Conservation (phyloP, 495 filamentous ascomycete species). For the Lophiotrema nucula region DNA sequence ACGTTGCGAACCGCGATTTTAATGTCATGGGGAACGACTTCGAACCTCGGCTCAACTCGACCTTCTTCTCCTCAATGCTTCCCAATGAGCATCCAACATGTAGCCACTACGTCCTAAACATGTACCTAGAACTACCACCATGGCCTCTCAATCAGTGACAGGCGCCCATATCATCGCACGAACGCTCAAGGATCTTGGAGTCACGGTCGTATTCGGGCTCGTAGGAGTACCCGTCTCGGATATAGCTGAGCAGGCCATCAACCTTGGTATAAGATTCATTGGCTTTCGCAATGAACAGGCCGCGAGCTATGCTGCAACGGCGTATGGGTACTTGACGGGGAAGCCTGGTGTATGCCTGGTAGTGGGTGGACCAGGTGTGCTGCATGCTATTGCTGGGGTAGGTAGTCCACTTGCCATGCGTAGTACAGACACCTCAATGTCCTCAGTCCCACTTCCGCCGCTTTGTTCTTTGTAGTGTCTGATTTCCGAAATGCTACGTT, state of each 20-base stretch:
- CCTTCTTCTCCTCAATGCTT: too few relatives aligned
- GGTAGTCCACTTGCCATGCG: neutral
- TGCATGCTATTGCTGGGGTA: constrained; percentile 61
- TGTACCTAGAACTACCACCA: too few relatives aligned
- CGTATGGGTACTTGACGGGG: constrained; percentile 65
- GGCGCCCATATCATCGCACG: constrained; percentile 62
- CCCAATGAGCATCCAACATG: too few relatives aligned
- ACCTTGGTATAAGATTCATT: constrained; percentile 63
- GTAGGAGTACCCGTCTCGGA: constrained; percentile 66
- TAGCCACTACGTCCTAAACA: too few relatives aligned
- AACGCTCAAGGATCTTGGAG: constrained; percentile 54
- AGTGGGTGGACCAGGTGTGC: constrained; percentile 64
- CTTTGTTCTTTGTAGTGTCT: too few relatives aligned
- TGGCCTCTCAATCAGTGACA: constrained; percentile 17
- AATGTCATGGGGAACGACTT: too few relatives aligned
- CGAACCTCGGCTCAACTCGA: too few relatives aligned
- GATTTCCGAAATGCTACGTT: too few relatives aligned
- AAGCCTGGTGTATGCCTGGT: constrained; percentile 62
- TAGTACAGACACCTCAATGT: too few relatives aligned
- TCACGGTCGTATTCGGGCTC: constrained; percentile 62
- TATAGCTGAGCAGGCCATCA: constrained; percentile 62
- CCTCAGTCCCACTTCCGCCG: too few relatives aligned
- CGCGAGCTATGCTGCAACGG: constrained; percentile 61
- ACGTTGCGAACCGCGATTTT: too few relatives aligned
- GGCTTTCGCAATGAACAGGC: constrained; percentile 68